Conservation (phyloP, 805 yeast species). For the baker's yeast (Saccharomyces cerevisiae) region DNA sequence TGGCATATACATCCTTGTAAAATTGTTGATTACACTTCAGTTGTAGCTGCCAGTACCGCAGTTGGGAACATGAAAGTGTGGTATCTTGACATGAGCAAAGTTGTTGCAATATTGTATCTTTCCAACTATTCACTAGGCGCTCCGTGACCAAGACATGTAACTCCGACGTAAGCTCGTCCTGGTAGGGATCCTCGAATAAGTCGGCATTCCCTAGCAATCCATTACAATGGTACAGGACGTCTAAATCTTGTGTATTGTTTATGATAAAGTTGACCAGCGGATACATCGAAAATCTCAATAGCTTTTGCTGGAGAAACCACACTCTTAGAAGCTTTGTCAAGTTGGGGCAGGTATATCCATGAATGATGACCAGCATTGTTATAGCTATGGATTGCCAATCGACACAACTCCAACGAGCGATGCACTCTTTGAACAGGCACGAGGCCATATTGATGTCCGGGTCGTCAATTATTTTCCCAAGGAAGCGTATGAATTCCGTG, state of each 20-base stretch:
- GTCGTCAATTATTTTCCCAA: conserved; percentile 8
- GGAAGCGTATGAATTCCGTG: conserved; percentile 4
- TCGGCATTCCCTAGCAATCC: conserved; percentile 9
- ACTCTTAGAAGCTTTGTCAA: conserved; percentile 7
- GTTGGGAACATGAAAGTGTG: conserved; percentile 16
- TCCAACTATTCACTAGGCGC: conserved; percentile 21
- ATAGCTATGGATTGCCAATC: neutral
- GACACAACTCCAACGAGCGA: neutral
- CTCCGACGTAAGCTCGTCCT: conserved; percentile 15
- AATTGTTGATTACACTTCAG: conserved; percentile 17
- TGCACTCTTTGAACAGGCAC: neutral
- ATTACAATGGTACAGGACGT: conserved; percentile 18
- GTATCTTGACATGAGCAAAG: conserved; percentile 19
- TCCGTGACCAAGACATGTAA: conserved; percentile 16
- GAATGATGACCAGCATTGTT: conserved; percentile 6
- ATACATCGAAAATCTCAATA: conserved; percentile 10
- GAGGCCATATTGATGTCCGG: conserved; percentile 2
- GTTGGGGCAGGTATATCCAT: conserved; percentile 9
- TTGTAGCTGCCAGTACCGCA: conserved; percentile 23
- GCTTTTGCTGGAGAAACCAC: conserved; percentile 13
- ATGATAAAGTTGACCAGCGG: conserved; percentile 16
- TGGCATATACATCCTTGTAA: conserved; percentile 15
- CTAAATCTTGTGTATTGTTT: conserved; percentile 7
- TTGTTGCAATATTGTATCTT: conserved; percentile 19
- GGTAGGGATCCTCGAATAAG: conserved; percentile 10